phyloP scores from a whole-genome alignment of 2,329 filamentous ascomycete species.

The Apiospora marii region DNA sequence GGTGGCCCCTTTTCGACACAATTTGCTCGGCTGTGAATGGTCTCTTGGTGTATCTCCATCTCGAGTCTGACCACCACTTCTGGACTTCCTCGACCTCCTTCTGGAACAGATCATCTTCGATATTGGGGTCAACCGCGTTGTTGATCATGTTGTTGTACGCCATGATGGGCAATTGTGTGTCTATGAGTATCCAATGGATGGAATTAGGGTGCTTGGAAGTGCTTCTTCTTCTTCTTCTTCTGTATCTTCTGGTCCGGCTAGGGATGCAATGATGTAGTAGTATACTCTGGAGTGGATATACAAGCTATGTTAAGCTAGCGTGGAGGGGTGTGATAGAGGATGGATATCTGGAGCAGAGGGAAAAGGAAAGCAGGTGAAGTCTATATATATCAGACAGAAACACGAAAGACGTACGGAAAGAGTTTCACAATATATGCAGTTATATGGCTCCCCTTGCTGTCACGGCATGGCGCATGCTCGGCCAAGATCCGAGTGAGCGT shows the following conservation, averaged over 20 bases:
- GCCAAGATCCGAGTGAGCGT: slow-evolving; percentile 29
- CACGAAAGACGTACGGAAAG: neutral
- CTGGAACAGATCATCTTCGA: slow-evolving; percentile 73
- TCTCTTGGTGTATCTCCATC: slow-evolving; percentile 92
- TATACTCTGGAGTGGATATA: neutral
- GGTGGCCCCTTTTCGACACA: slow-evolving; percentile 89
- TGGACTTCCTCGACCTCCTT: slow-evolving; percentile 88
- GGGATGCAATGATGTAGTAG: neutral
- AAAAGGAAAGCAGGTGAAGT: neutral
- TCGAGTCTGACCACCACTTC: slow-evolving; percentile 90
- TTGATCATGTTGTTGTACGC: slow-evolving; percentile 70
- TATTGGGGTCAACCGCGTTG: slow-evolving; percentile 61
- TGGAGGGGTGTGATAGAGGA: neutral
- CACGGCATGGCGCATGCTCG: slow-evolving; percentile 23
- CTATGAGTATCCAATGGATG: neutral
- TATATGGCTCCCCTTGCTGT: slow-evolving; percentile 8
- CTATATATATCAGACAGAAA: neutral
- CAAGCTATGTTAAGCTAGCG: neutral
- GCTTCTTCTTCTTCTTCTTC: neutral
- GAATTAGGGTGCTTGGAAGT: neutral
- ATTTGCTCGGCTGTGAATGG: slow-evolving; percentile 97
- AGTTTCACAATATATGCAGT: neutral
- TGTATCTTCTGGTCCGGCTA: neutral
- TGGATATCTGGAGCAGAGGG: neutral
- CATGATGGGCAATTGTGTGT: slow-evolving; percentile 51